phyloP scores from a whole-genome alignment of 2,329 filamentous ascomycete genomes.

The Neoarthrinium moseri region DNA sequence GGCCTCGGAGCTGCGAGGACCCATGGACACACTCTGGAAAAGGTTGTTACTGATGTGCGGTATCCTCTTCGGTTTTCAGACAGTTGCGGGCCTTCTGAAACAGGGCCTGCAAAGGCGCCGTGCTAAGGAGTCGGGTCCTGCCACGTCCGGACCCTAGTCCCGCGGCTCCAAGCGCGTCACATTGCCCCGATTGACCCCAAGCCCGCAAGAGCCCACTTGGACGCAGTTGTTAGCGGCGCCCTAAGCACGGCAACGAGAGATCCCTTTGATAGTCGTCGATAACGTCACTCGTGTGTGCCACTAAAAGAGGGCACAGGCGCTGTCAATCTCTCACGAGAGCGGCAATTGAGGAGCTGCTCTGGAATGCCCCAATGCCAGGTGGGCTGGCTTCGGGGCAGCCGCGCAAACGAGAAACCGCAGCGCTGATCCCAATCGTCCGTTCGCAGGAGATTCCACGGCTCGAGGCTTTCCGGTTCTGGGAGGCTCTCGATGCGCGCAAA shows the following conservation, averaged over 20 bases:
- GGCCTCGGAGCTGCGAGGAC: slow-evolving; percentile 7
- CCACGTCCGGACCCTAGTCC: slow-evolving; percentile 22
- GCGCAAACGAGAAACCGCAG: no score
- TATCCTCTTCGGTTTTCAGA: slow-evolving; percentile 11
- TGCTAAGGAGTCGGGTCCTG: slow-evolving; percentile 24
- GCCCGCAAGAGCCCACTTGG: background rate
- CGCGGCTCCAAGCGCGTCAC: slow-evolving; percentile 19
- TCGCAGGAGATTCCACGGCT: no score
- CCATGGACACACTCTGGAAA: background rate
- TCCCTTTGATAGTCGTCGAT: slow-evolving; percentile 6
- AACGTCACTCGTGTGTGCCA: no score
- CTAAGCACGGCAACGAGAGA: slow-evolving; percentile 4
- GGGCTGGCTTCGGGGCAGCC: no score
- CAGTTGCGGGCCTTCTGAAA: slow-evolving; percentile 21
- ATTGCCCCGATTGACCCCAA: slow-evolving; percentile 14
- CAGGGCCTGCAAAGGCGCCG: slow-evolving; percentile 16
- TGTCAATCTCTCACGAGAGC: background rate
- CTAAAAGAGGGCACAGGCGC: background rate
- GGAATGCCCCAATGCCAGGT: no score
- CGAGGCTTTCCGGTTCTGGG: no score
- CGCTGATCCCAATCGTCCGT: no score
- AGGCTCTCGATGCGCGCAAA: background rate
- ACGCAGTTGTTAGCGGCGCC: background rate
- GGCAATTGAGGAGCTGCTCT: no score
- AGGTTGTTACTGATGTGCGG: slow-evolving; percentile 5